phyloP scores from a whole-genome alignment of 495 filamentous ascomycete species.

The Neurospora tetraspora region DNA sequence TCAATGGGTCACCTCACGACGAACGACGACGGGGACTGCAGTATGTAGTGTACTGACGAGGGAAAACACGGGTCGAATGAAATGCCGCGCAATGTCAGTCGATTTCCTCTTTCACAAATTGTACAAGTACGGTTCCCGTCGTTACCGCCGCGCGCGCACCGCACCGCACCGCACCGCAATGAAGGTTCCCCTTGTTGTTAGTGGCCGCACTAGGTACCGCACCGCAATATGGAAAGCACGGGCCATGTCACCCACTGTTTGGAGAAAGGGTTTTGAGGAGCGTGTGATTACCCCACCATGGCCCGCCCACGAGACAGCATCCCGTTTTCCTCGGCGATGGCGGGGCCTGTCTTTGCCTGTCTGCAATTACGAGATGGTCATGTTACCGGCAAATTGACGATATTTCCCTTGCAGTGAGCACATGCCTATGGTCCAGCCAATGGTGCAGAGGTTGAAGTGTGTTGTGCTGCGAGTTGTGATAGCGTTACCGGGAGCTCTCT shows the following conservation, averaged over 20 bases:
- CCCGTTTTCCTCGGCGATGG: neutral
- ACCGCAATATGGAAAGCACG: neutral
- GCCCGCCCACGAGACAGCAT: neutral
- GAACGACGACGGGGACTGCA: neutral
- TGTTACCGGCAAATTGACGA: neutral
- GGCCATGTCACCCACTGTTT: neutral
- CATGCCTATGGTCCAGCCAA: neutral
- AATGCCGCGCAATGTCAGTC: neutral
- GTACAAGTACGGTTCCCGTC: neutral
- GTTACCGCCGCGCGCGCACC: neutral
- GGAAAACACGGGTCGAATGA: constrained; percentile 9
- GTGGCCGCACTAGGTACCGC: neutral
- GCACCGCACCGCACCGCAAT: neutral
- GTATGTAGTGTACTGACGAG: constrained; percentile 1
- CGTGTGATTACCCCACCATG: neutral
- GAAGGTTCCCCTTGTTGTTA: neutral
- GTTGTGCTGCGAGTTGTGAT: neutral
- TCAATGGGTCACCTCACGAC: neutral
- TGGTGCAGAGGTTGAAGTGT: neutral
- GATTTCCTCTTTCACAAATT: neutral
- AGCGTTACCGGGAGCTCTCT: neutral
- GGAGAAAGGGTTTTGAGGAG: neutral
- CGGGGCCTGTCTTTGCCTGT: neutral
- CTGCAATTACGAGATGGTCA: neutral
- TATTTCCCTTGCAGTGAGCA: neutral